Evolutionary conservation across 2,329 filamentous ascomycete species (phyloP).

Genomic region (Arthrocladium fulminans): DNA sequence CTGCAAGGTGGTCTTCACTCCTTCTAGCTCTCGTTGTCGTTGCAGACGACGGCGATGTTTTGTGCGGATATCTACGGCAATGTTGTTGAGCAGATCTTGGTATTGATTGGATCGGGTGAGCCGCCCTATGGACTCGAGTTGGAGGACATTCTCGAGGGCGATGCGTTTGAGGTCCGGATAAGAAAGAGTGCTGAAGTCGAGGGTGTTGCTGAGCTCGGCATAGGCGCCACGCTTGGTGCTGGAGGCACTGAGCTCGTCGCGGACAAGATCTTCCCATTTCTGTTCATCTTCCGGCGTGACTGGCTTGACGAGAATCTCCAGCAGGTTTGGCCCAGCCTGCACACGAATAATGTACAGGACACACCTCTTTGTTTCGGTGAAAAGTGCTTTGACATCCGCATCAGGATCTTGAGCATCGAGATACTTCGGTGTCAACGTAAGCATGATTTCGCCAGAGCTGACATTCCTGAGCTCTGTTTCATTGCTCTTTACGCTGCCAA

Average conservation of each 20-base stretch:
- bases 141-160: slow-evolving; percentile 87
- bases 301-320: slow-evolving; percentile 89
- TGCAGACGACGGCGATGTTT: slow-evolving; percentile 92
- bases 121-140: slow-evolving; percentile 74
- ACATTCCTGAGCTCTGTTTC: slow-evolving; percentile 86
- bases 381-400: slow-evolving; percentile 80
- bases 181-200: slow-evolving; percentile 80
- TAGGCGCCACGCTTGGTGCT: slow-evolving; percentile 73
- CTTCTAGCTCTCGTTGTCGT: slow-evolving; percentile 78
- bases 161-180: slow-evolving; percentile 90
- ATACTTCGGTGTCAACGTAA: slow-evolving; percentile 81
- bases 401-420: slow-evolving; percentile 89
- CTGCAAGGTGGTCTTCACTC: slow-evolving; percentile 38
- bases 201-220: slow-evolving; percentile 70
- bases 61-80: slow-evolving; percentile 90
- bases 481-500: slow-evolving; percentile 93
- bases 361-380: slow-evolving; percentile 97
- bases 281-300: slow-evolving; percentile 79
- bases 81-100: slow-evolving; percentile 95
- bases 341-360: slow-evolving; percentile 96
- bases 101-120: slow-evolving; percentile 84
- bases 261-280: slow-evolving; percentile 72
- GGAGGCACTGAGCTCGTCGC: slow-evolving; percentile 66
- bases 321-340: slow-evolving; percentile 81
- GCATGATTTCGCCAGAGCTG: slow-evolving; percentile 77